These are phyloP conservation scores for Fonsecaea multimorphosa DNA, from an alignment of 2,329 filamentous ascomycete genomes.

Conservation along the genomic window DNA sequence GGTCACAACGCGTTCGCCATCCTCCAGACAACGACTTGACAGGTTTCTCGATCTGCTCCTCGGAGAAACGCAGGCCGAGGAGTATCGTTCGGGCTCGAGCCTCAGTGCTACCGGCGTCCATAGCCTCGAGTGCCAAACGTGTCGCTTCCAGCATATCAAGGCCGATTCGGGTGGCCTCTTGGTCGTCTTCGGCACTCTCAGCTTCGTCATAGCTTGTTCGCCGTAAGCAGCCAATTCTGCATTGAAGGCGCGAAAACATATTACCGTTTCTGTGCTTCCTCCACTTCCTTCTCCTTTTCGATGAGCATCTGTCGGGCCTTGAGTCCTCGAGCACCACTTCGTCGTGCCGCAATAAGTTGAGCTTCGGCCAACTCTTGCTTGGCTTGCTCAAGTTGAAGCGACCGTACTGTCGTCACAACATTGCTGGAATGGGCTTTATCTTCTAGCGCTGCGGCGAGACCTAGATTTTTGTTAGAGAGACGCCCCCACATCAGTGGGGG, in stretches of 20 bases:
- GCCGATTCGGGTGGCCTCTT: conserved; percentile 31
- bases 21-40: conserved; percentile 70
- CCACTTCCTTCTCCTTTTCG: conserved; percentile 70
- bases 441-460: conserved; percentile 67
- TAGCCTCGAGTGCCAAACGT: conserved; percentile 33
- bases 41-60: conserved; percentile 34
- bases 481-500: background rate
- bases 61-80: conserved; percentile 36
- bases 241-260: conserved; percentile 29
- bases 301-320: conserved; percentile 77
- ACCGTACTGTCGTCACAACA: conserved; percentile 66
- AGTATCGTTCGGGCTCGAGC: conserved; percentile 35
- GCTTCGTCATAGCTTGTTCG: conserved; percentile 20
- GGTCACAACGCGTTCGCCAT: conserved; percentile 72
- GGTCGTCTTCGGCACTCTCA: conserved; percentile 22
- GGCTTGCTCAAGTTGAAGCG: conserved; percentile 67
- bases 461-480: conserved; percentile 42
- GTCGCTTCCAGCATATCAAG: conserved; percentile 37
- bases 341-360: conserved; percentile 73
- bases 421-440: conserved; percentile 60
- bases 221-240: background rate
- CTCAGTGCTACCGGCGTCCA: conserved; percentile 38
- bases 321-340: conserved; percentile 77
- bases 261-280: conserved; percentile 62
- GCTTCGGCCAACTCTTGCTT: conserved; percentile 69